Evolutionary conservation across 768 basidiomycete genomes (phyloP).

Genomic region (Boletus vinaceobasis): DNA sequence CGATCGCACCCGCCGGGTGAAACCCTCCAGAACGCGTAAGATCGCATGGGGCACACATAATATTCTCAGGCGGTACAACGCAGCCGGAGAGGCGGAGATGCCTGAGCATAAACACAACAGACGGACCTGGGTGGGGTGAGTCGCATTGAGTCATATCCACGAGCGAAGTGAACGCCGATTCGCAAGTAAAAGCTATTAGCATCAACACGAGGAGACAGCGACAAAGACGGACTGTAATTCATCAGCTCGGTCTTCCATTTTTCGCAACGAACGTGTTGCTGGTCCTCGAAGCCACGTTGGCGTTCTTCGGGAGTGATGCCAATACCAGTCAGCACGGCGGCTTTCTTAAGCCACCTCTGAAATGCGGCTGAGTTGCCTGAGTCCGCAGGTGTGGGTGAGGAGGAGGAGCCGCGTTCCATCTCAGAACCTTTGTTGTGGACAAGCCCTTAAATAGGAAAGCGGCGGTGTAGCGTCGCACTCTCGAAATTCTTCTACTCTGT

Average conservation of each 20-base stretch:
- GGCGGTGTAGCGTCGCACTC: no score
- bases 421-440: not conserved
- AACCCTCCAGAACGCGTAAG: conserved; percentile 76
- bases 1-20: conserved; percentile 72
- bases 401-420: conserved; percentile 32
- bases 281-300: conserved; percentile 30
- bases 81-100: conserved; percentile 79
- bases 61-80: conserved; percentile 63
- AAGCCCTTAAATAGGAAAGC: conserved; percentile 7
- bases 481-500: no score
- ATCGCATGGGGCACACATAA: conserved; percentile 86
- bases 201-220: conserved; percentile 7
- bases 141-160: not conserved
- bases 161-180: conserved; percentile 7
- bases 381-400: conserved; percentile 20
- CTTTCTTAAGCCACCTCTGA: conserved; percentile 49
- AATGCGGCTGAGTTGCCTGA: conserved; percentile 34
- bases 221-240: conserved; percentile 56
- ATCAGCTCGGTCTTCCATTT: conserved; percentile 66
- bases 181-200: conserved; percentile 6
- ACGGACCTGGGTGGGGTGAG: conserved; percentile 55
- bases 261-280: conserved; percentile 54
- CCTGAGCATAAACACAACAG: conserved; percentile 87
- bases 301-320: conserved; percentile 46
- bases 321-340: conserved; percentile 48